Evolutionary conservation across 768 basidiomycete species (phyloP).

Genomic region (Leccinellum rugosiceps): DNA sequence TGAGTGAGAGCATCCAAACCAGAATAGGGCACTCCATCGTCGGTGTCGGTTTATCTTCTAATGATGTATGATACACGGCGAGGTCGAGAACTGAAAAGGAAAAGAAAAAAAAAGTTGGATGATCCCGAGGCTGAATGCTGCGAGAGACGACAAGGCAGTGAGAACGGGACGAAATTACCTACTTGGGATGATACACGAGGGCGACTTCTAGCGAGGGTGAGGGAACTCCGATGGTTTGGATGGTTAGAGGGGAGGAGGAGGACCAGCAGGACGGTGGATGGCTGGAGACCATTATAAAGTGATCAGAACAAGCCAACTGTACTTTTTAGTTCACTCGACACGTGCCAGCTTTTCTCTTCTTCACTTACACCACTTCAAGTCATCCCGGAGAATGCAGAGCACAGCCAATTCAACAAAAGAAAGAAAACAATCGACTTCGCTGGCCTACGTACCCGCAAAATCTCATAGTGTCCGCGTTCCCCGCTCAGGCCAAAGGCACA

Average conservation of each 20-base stretch:
- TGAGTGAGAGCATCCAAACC: conserved; percentile 78
- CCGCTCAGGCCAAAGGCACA: conserved; percentile 1
- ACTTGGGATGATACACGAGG: not conserved
- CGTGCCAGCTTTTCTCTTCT: conserved; percentile 14
- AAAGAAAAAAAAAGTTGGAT: not conserved
- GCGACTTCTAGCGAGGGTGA: not conserved
- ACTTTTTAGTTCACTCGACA: conserved; percentile 25
- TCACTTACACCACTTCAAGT: not conserved
- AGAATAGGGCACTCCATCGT: conserved; percentile 62
- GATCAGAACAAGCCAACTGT: conserved; percentile 23
- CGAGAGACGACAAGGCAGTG: not conserved
- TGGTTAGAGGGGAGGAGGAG: not conserved
- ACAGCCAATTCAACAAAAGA: not conserved
- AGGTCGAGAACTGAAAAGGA: not conserved
- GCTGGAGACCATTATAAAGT: conserved; percentile 27
- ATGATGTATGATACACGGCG: conserved; percentile 1
- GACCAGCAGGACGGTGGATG: conserved; percentile 3
- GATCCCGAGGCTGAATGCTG: not conserved
- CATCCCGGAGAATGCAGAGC: not conserved
- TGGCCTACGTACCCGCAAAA: not conserved
- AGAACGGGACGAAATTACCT: not conserved
- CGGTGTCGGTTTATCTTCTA: not conserved
- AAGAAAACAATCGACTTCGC: not conserved
- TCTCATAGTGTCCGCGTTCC: not conserved
- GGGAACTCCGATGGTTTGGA: not conserved